Conservation (phyloP, 768 basidiomycete species). For the Russula vinacea region DNA sequence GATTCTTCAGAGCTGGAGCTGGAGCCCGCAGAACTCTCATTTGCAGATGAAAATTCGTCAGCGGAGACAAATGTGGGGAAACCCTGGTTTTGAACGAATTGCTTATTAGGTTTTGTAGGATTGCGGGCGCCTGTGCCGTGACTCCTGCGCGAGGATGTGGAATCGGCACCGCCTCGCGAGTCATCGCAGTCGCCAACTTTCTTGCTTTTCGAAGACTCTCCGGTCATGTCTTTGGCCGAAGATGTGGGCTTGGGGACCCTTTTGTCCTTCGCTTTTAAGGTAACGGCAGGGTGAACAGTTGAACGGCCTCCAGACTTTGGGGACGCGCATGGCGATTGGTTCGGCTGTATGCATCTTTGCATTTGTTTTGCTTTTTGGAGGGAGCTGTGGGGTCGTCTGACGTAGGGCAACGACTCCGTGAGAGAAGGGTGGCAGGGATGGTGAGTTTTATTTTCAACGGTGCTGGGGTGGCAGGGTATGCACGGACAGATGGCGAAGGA, state of each 20-base stretch:
- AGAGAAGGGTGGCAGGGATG: constrained; percentile 27
- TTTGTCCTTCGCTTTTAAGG: constrained; percentile 17
- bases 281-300: background rate
- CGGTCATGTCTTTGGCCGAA: constrained; percentile 29
- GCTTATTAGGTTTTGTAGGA: constrained; percentile 6
- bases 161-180: constrained; percentile 14
- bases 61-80: constrained; percentile 30
- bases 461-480: constrained; percentile 8
- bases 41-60: constrained; percentile 32
- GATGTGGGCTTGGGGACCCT: constrained; percentile 18
- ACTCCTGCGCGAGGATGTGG: constrained; percentile 20
- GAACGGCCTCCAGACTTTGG: constrained; percentile 8
- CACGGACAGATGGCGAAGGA: constrained; percentile 7
- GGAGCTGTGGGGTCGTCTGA: background rate
- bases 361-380: constrained; percentile 24
- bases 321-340: constrained; percentile 21
- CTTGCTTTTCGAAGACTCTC: constrained; percentile 15
- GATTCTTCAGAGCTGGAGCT: constrained; percentile 21
- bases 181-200: no score
- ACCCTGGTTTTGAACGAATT: constrained; percentile 13
- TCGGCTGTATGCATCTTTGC: constrained; percentile 10
- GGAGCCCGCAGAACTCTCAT: constrained; percentile 35
- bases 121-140: constrained; percentile 21
- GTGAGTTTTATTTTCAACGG: constrained; percentile 32
- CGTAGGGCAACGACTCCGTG: constrained; percentile 20